Evolutionary conservation across 257 asterid genomes (phyloP).

Genomic region (Lavandula angustifolia): DNA sequence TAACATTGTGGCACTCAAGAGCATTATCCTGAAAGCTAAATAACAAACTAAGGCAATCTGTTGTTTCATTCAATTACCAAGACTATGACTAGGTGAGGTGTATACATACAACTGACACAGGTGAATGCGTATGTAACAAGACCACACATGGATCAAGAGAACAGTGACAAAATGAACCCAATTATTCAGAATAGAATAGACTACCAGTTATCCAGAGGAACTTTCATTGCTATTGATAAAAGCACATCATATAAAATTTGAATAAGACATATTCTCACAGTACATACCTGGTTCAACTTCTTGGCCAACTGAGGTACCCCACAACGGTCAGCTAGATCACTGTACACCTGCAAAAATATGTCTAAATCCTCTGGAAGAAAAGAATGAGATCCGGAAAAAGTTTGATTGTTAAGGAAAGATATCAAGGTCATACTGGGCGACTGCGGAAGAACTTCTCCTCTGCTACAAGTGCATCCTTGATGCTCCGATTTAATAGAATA

Average conservation of each 20-base stretch:
- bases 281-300: constrained; percentile 93
- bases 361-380: constrained; percentile 12
- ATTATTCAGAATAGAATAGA: constrained; percentile 1
- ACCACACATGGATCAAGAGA: not conserved
- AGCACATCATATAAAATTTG: constrained; percentile 1
- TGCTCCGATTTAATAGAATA: constrained; percentile 67
- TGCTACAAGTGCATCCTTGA: constrained; percentile 87
- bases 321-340: constrained; percentile 87
- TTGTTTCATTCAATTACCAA: not conserved
- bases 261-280: constrained; percentile 7
- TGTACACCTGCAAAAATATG: constrained; percentile 64
- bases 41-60: constrained; percentile 2
- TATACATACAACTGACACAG: constrained; percentile 22
- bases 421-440: constrained; percentile 64
- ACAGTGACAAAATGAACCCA: constrained; percentile 8
- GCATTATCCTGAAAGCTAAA: constrained; percentile 13
- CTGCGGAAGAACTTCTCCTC: constrained; percentile 94
- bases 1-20: constrained; percentile 3
- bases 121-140: constrained; percentile 7
- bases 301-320: constrained; percentile 95
- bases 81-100: constrained; percentile 17
- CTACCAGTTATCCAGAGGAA: constrained; percentile 3
- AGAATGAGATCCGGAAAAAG: constrained; percentile 20
- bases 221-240: constrained; percentile 1
- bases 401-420: constrained; percentile 28